Base-by-base conservation (phyloP, 2,329 filamentous ascomycete species). In the Ploettnerulaceae sp. region DNA sequence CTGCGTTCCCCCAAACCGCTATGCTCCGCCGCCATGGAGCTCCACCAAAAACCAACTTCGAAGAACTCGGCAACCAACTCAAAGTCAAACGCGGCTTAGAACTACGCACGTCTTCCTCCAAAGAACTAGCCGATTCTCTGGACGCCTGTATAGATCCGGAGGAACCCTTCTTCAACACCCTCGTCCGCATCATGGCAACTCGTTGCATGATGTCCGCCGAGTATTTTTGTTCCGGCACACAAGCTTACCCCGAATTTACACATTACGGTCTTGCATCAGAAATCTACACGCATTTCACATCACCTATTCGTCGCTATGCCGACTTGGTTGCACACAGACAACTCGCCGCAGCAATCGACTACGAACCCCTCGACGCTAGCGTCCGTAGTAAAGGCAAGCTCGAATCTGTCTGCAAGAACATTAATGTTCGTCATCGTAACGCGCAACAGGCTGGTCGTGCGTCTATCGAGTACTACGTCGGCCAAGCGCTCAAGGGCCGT, bases 121-220 rank as follows among this genome's bases (percentile, higher is more conserved):
- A 88, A 63, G 89, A 90, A n/a, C 78, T 98, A 11, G 93, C 94
- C 41, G 89, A 94, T 66, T 95, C 89, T 14, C 78, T 98, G 1
- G 93, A 98, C 67, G 72, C 69, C 25, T 98, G 93, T 65, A 75
- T 84, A 37, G 90, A 96, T 62, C 69, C 81, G 0, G 65, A 72
- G 7, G 87, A 97, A 60, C 89, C 91, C 21, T 98, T 96, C 73
- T 97, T 98, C 78, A 98, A 98, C 75, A 98, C 91, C 2, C 81
- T 98, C 18, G 84, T 98, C 58, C 88, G 93, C 64, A 95, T 98
- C 69, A 86, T 98, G 72, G 93, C 93, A 7, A 98, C 93, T 7
- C 84, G 93, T 17, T 98, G 93, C 77, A 98, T 98, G 93, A 95
- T 95, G 75, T 93, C 89, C 44, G 93, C 93, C 52, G 93, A 98